phyloP scores from a whole-genome alignment of 768 basidiomycete genomes.

The Trametes elegans region DNA sequence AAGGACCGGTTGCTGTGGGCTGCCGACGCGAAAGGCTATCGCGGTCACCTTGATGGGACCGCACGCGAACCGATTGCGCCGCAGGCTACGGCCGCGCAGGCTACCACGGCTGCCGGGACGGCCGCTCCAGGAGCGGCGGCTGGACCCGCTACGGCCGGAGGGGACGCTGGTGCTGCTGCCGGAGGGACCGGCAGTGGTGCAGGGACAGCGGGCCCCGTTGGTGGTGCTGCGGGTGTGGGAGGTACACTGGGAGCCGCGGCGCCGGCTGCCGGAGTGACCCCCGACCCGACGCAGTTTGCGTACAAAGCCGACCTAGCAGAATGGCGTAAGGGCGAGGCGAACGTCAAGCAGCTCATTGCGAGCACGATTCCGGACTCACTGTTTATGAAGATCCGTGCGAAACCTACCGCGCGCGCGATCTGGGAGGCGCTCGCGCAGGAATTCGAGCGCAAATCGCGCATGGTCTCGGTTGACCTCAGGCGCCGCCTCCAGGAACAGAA shows the following conservation, averaged over 20 bases:
- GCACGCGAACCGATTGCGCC: neutral
- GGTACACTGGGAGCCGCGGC: neutral
- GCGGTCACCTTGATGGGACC: neutral
- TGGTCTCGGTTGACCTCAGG: constrained; percentile 32
- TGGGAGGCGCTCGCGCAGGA: no score
- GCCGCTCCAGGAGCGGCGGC: no score
- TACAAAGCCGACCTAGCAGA: constrained; percentile 25
- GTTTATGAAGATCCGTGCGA: no score
- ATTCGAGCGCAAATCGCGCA: constrained; percentile 29
- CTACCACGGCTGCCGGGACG: neutral
- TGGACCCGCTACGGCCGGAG: no score
- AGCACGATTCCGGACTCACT: no score
- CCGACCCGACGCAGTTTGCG: neutral
- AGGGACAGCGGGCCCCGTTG: neutral
- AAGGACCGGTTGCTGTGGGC: constrained; percentile 6
- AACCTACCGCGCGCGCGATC: constrained; percentile 24
- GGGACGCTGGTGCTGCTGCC: no score
- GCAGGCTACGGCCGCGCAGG: neutral
- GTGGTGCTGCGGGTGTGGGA: neutral
- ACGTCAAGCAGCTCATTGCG: no score
- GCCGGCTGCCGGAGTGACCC: neutral
- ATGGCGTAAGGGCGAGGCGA: constrained; percentile 30
- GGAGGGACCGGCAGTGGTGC: no score
- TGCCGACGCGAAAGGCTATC: neutral
- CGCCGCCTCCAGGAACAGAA: constrained; percentile 26